A percentile compares a stretch with the other conserved stretches of the same genome.
Conservation (phyloP, 768 basidiomycete genomes). For the Leccinellum luteum region DNA sequence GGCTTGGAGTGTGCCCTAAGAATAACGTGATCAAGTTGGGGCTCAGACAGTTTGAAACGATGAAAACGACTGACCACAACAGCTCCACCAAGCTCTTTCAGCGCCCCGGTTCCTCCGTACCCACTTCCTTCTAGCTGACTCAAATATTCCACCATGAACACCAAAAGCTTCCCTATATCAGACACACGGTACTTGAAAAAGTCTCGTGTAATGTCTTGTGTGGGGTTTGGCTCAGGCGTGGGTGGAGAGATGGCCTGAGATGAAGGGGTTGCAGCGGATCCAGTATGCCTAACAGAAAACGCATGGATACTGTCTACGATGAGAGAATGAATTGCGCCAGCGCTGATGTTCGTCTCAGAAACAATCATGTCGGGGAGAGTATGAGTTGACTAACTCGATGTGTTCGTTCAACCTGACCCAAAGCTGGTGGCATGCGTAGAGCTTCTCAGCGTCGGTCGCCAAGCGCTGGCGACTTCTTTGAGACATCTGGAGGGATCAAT, state of each 20-base stretch:
- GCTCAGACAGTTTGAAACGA: not conserved
- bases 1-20: conserved; percentile 67
- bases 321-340: conserved; percentile 55
- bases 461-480: conserved; percentile 73
- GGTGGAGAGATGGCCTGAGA: conserved; percentile 20
- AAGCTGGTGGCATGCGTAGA: conserved; percentile 75
- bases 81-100: conserved; percentile 43
- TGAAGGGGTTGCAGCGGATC: conserved; percentile 13
- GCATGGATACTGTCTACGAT: conserved; percentile 67
- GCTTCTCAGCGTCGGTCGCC: conserved; percentile 81
- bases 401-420: conserved; percentile 77
- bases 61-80: conserved; percentile 51
- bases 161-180: conserved; percentile 67
- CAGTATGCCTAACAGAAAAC: conserved; percentile 52
- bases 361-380: not conserved
- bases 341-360: conserved; percentile 34
- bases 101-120: conserved; percentile 19
- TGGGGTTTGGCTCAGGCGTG: conserved; percentile 47
- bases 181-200: conserved; percentile 76
- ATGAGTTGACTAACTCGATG: conserved; percentile 47
- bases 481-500: conserved; percentile 57
- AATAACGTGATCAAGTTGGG: not conserved
- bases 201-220: conserved; percentile 73
- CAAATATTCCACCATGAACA: conserved; percentile 47
- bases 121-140: conserved; percentile 24